Evolutionary conservation across 2,329 filamentous ascomycete species (phyloP).

Genomic region (Epichloe festucae): DNA sequence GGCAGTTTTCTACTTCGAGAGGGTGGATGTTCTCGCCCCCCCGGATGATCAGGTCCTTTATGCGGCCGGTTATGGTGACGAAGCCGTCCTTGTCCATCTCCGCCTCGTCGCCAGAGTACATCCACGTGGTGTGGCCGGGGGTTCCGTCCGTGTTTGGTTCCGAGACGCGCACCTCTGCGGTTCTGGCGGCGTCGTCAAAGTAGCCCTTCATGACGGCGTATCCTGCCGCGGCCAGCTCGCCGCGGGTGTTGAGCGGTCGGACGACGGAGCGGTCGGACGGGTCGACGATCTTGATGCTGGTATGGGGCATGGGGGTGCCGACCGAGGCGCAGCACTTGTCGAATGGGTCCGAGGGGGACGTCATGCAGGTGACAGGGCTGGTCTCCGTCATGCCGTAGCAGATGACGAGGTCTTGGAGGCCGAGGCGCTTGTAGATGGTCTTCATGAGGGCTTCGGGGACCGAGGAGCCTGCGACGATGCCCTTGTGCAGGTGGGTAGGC

Average conservation of each 20-base stretch:
- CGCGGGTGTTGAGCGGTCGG: constrained; percentile 53
- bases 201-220: constrained; percentile 90
- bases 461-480: constrained; percentile 79
- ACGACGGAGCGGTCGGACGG: constrained; percentile 48
- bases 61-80: constrained; percentile 75
- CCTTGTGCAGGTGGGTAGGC: constrained; percentile 51
- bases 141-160: constrained; percentile 26
- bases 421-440: constrained; percentile 58
- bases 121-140: constrained; percentile 50
- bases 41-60: constrained; percentile 91
- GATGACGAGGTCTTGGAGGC: constrained; percentile 72
- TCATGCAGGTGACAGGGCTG: constrained; percentile 68
- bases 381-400: constrained; percentile 98
- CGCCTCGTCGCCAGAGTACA: constrained; percentile 88
- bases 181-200: constrained; percentile 60
- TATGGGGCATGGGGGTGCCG: constrained; percentile 74
- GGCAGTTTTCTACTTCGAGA: constrained; percentile 78
- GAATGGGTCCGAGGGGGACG: constrained; percentile 60
- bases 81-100: constrained; percentile 73
- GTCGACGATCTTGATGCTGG: constrained; percentile 62
- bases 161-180: constrained; percentile 47
- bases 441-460: constrained; percentile 75
- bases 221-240: constrained; percentile 72
- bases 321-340: constrained; percentile 63
- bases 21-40: constrained; percentile 96